phyloP scores from a whole-genome alignment of 805 yeast species.

The Wickerhamomyces sydowiorum region DNA sequence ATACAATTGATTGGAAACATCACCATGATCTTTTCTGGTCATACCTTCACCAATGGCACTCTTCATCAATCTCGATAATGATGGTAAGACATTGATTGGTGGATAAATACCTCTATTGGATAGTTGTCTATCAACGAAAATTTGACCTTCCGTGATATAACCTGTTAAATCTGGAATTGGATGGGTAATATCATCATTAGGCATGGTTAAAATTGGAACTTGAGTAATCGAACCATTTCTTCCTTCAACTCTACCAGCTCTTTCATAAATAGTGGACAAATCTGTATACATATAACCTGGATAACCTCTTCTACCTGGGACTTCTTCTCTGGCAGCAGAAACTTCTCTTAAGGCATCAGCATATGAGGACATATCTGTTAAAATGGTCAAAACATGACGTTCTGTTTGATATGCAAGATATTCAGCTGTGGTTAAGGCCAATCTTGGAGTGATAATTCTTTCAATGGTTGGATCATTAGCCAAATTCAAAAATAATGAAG shows the following conservation, averaged over 20 bases:
- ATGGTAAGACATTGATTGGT: constrained; percentile 97
- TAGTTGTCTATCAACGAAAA: constrained; percentile 93
- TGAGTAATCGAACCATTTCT: constrained; percentile 99
- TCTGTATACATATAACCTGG: constrained; percentile 99
- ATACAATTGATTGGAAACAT: constrained; percentile 96
- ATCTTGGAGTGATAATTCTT: constrained; percentile 98
- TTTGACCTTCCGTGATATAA: constrained; percentile 98
- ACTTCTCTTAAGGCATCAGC: constrained; percentile 99
- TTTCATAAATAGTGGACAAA: constrained; percentile 96
- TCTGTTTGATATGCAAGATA: constrained; percentile 98
- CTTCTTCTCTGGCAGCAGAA: constrained; percentile 99
- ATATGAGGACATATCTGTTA: constrained; percentile 99
- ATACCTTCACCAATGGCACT: constrained; percentile 99
- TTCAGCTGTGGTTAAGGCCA: constrained; percentile 98
- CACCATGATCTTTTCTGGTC: constrained; percentile 99
- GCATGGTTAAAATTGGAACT: constrained; percentile 98
- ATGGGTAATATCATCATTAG: constrained; percentile 99
- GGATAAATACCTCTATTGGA: constrained; percentile 97
- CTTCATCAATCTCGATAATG: constrained; percentile 97
- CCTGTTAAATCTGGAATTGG: constrained; percentile 99
- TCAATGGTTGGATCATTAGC: constrained; percentile 99
- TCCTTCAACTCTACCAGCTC: constrained; percentile 99
- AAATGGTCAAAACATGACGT: constrained; percentile 95
- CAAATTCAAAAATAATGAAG: constrained; percentile 90
- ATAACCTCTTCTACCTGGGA: constrained; percentile 99